Percentiles rank a stretch among this genome's conserved stretches.
Conservation (phyloP, 129 eudicot species). For the Calendula officinalis region DNA sequence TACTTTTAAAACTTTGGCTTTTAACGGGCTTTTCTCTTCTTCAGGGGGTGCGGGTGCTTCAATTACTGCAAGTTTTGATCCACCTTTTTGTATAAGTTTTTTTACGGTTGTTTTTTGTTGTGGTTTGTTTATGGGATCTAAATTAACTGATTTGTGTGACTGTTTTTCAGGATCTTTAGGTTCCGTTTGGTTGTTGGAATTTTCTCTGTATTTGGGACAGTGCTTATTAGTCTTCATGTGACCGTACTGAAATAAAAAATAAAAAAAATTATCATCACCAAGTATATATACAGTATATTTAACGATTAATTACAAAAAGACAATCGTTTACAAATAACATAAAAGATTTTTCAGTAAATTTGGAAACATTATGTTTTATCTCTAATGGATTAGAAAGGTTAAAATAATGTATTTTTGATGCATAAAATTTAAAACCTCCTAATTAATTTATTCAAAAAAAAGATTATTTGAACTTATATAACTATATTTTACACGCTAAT, state of each 20-base stretch:
- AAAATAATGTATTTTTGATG: background rate
- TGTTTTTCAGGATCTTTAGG: conserved; percentile 55
- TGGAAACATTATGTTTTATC: too few relatives aligned
- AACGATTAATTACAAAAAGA: background rate
- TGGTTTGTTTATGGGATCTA: conserved; percentile 43
- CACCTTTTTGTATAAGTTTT: conserved; percentile 51
- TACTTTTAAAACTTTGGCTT: conserved; percentile 80
- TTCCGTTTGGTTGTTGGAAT: conserved; percentile 52
- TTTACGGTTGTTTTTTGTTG: conserved; percentile 50
- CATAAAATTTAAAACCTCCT: background rate
- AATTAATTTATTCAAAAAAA: too few relatives aligned
- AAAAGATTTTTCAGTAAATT: too few relatives aligned
- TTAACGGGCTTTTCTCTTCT: conserved; percentile 54
- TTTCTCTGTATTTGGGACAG: conserved; percentile 88
- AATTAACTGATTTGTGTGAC: conserved; percentile 35
- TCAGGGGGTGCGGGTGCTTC: conserved; percentile 54
- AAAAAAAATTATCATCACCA: conserved; percentile 3
- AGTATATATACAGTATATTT: background rate
- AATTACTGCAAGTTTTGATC: conserved; percentile 45
- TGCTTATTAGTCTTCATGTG: conserved; percentile 96
- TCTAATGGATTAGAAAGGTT: background rate
- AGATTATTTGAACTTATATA: background rate
- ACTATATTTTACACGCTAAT: background rate
- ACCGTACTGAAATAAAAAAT: conserved; percentile 56
- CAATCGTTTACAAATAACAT: background rate